Conservation (phyloP, 2,329 filamentous ascomycete species). For the Pestalotiopsis fici region DNA sequence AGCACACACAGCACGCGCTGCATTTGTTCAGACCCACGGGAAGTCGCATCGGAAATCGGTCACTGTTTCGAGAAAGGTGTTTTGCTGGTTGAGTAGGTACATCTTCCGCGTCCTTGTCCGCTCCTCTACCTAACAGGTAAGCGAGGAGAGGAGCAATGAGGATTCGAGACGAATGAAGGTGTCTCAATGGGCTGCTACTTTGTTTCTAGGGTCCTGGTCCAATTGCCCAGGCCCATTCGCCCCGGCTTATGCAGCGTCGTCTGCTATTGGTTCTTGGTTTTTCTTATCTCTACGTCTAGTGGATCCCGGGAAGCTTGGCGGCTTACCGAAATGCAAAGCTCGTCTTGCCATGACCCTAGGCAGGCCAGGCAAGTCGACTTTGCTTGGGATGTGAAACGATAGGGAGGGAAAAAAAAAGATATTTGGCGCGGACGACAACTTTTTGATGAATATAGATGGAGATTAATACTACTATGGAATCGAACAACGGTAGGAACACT, state of each 20-base stretch:
- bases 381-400: not conserved
- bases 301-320: conserved; percentile 6
- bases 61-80: not conserved
- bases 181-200: not conserved
- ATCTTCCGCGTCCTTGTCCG: not conserved
- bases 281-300: conserved; percentile 8
- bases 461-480: not conserved
- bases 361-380: not conserved
- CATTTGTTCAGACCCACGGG: not conserved
- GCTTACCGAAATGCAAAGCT: not conserved
- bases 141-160: not conserved
- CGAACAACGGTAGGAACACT: not conserved
- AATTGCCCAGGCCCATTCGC: not conserved
- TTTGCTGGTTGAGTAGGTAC: not conserved
- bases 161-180: not conserved
- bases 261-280: conserved; percentile 4
- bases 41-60: not conserved
- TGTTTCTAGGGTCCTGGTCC: not conserved
- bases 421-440: not conserved
- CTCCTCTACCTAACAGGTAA: not conserved
- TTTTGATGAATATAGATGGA: not conserved
- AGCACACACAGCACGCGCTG: not conserved
- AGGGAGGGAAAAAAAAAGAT: too few relatives aligned
- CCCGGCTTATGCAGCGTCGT: not conserved
- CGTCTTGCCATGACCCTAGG: not conserved